Base-by-base conservation (phyloP, 2,329 filamentous ascomycete genomes). In the Verruconis gallopava region DNA sequence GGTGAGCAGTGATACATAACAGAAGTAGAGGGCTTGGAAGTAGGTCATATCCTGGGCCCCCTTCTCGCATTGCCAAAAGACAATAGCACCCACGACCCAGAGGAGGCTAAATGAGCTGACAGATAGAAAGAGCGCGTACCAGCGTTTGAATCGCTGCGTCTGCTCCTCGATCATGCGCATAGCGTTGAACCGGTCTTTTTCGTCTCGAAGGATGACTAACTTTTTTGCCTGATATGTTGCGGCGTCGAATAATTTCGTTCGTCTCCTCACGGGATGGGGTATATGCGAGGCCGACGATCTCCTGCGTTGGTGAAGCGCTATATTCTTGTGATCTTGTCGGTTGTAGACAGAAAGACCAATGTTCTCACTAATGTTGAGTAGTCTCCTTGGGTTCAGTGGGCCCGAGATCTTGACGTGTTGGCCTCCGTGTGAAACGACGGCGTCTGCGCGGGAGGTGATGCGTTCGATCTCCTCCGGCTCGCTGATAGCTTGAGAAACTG, bases 11-110 rank as follows among this genome's bases (percentile, higher is more conserved):
- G 79, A 80, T 22, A 85, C 77, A 57, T 91, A 95, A 50, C 79
- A 78, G 55, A 94, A 93, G 60, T 94, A 94, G 34, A 95, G 69
- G 0, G 78, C 73, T 44, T 86, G 67, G 50, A 89, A 94, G 54
- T 93, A 95, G 1, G 62, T 69, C 75, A 85, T 62, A 2, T 54
- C 50, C 49, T 75, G 72, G 0, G 67, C 63, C 2, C 68, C 51
- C 5, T 61, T 53, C 49, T 82, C 79, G 1, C 72, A 66, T 21
- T 62, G 52, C 67, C 72, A 79, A 55, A 95, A 94, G 6, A 91
- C 72, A 12, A 77, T 66, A 2, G 85, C 85, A 3, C 88, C 88
- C 0, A 81, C 63, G 22, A 85, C 76, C 86, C 88, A 94, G 6
- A 95, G 69, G 0, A 81, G 59, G 0, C 79, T 62, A 66, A 86